Percentiles rank a stretch among this genome's conserved stretches.
phyloP scores from a whole-genome alignment of 164 flowering plant species.

The Dillenia suffruticosa region DNA sequence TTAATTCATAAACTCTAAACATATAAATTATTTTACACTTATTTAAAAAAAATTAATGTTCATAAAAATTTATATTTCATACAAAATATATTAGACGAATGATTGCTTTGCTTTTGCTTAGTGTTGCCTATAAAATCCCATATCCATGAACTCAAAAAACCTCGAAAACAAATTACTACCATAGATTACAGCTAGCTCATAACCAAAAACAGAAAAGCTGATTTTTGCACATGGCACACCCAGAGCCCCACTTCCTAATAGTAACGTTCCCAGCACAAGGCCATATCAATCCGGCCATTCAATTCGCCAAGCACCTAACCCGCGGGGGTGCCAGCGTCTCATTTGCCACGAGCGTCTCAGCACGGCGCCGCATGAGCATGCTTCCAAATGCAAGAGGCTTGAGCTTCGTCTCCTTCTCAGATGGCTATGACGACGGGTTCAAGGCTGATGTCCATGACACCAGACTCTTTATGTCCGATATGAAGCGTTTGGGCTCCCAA shows the following conservation, averaged over 20 bases:
- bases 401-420: constrained; percentile 33
- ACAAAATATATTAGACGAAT: too few species aligned
- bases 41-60: too few species aligned
- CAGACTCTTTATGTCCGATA: constrained; percentile 11
- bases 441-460: constrained; percentile 4
- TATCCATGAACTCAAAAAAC: too few species aligned
- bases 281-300: constrained; percentile 51
- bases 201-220: too few species aligned
- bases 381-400: constrained; percentile 17
- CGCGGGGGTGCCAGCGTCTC: constrained; percentile 37
- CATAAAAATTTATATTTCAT: too few species aligned
- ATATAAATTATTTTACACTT: too few species aligned
- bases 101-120: too few species aligned
- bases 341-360: constrained; percentile 27
- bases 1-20: too few species aligned
- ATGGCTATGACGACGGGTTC: constrained; percentile 46
- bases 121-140: too few species aligned
- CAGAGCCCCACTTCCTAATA: constrained; percentile 28
- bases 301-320: constrained; percentile 37
- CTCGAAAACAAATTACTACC: too few species aligned
- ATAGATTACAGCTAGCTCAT: too few species aligned
- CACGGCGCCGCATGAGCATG: constrained; percentile 23
- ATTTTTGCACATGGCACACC: too few species aligned
- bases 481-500: constrained; percentile 22
- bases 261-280: constrained; percentile 43